Base-by-base conservation (phyloP, 306 rosid genomes). In the Dryas alaskensis region DNA sequence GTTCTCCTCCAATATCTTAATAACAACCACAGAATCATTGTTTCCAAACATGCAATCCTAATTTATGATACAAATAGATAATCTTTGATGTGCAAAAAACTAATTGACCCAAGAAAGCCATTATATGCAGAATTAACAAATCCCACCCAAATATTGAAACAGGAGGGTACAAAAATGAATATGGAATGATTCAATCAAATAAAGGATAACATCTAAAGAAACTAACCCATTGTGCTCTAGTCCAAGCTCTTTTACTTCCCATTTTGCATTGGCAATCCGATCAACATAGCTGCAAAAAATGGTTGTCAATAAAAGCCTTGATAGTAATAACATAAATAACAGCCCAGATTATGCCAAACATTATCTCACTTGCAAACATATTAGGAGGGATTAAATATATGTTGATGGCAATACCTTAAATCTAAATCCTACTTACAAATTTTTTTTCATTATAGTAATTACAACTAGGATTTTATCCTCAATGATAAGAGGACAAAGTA, bases 161-260 rank as follows among this genome's bases (percentile, higher is more conserved):
- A 31, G 37, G 37, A 31, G 37, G 37, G 37, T 31, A 68, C 55
- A 80, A 50, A 31, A 59, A 68, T 44, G 53, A 49, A 81, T 67
- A 73, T 19, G 4, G 8, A 84, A 37, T 40, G 13, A 25, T 8
- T 48, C 39, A 40, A 19, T 49, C 8, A 67, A 49, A 79, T 25
- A 54, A 67, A 78, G 69, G 50, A 73, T 64, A 53, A 66, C 74
- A 70, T 64, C 42, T 12, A 62, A 86, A 73, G 73, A 76, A 79
- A 85, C 96, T 78, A 52, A 95, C 99, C 98, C 96, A 67, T 95
- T 94, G 88, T 94, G 98, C 82, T 94, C 98, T 55, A 94, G 78
- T 52, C 98, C 98, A 77, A 94, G 97, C 75, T 91, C 98, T 81
- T 84, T 94, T 69, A 94, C 87, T 84, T 94, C 98, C 98, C 98